A percentile compares a stretch with the other conserved stretches of the same genome.
phyloP scores from a whole-genome alignment of 495 filamentous ascomycete species.

The Penicillium bialowiezense region DNA sequence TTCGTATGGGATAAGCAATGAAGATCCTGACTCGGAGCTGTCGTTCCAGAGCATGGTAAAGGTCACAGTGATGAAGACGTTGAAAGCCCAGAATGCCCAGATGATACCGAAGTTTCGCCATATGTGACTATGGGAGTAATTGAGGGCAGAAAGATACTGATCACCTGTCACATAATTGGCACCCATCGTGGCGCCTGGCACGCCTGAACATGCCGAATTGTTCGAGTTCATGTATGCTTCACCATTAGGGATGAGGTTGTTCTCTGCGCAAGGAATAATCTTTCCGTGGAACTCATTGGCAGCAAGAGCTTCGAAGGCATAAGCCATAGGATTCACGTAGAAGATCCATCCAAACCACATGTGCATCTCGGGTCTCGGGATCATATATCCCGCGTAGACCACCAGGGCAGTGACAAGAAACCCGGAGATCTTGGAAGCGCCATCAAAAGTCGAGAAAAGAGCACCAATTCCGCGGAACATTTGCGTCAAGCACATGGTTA shows the following conservation, averaged over 20 bases:
- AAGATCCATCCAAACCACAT: constrained; percentile 72
- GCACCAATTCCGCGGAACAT: constrained; percentile 45
- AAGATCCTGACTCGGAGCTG: constrained; percentile 13
- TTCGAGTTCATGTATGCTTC: constrained; percentile 16
- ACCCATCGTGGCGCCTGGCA: constrained; percentile 43
- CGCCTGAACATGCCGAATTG: constrained; percentile 47
- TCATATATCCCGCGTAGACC: constrained; percentile 55
- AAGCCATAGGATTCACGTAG: constrained; percentile 66
- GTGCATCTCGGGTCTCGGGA: constrained; percentile 60
- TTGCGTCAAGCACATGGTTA: constrained; percentile 39
- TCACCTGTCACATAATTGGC: constrained; percentile 36
- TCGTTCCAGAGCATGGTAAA: constrained; percentile 25
- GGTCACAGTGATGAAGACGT: constrained; percentile 26
- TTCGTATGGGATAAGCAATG: constrained; percentile 31
- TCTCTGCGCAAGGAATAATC: constrained; percentile 38
- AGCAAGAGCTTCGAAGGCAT: constrained; percentile 63
- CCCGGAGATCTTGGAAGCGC: constrained; percentile 47
- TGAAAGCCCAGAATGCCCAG: constrained; percentile 35
- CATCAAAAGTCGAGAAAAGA: constrained; percentile 41
- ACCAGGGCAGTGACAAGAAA: constrained; percentile 32
- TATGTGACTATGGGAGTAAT: constrained; percentile 37
- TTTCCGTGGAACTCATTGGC: constrained; percentile 59
- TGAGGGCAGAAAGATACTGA: constrained; percentile 41
- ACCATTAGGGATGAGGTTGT: constrained; percentile 39
- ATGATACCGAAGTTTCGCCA: constrained; percentile 43